Evolutionary conservation across 257 asterid species (phyloP).

Genomic region (Scutellaria minor): DNA sequence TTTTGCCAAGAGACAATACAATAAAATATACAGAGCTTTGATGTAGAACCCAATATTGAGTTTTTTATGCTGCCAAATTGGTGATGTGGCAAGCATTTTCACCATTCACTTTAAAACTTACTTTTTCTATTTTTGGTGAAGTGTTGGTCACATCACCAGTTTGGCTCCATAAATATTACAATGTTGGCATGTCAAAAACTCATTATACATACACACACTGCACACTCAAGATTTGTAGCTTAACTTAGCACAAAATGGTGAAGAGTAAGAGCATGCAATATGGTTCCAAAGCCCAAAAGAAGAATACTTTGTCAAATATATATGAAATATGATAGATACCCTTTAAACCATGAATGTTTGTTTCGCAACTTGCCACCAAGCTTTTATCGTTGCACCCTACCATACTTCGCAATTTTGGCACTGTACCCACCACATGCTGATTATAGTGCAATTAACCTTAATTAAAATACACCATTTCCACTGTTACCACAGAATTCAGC

Average conservation of each 20-base stretch:
- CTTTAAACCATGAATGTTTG: not conserved
- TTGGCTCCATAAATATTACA: no score
- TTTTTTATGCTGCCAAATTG: no score
- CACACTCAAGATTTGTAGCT: constrained; percentile 11
- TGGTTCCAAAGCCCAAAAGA: constrained; percentile 16
- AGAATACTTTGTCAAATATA: not conserved
- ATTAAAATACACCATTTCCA: not conserved
- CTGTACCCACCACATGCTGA: no score
- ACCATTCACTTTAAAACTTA: no score
- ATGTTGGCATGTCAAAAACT: not conserved
- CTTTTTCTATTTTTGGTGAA: no score
- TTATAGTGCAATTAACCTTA: not conserved
- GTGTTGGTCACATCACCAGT: no score
- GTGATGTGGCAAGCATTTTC: no score
- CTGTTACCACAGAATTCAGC: not conserved
- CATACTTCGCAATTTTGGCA: no score
- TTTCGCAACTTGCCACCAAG: not conserved
- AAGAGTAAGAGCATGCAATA: constrained; percentile 10
- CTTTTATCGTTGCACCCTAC: no score
- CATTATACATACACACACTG: not conserved
- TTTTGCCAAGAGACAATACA: not conserved
- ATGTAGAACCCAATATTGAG: no score
- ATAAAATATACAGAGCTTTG: not conserved
- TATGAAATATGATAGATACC: not conserved
- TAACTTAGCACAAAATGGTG: not conserved